These are phyloP conservation scores for Royoungia palumana DNA, from an alignment of 768 basidiomycete species.

Conservation along the genomic window DNA sequence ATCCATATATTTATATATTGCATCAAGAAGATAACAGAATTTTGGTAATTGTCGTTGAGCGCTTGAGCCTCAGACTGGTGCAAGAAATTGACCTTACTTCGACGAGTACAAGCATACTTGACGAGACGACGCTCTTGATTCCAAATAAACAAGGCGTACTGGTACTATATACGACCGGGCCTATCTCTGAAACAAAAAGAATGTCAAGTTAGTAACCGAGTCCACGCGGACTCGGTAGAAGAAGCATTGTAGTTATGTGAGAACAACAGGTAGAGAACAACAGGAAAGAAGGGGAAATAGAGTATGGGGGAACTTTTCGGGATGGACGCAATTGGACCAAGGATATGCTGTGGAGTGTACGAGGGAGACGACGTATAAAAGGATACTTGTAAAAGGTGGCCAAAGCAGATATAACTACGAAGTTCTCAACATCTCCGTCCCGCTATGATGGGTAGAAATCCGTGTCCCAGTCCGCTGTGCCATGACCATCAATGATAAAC, in stretches of 20 bases:
- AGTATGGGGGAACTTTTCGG: background rate
- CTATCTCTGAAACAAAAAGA: slow-evolving; percentile 6
- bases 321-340: no score
- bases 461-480: slow-evolving; percentile 49
- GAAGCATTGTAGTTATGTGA: slow-evolving; percentile 6
- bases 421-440: background rate
- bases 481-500: slow-evolving; percentile 1
- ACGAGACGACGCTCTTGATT: background rate
- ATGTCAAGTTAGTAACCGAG: background rate
- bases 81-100: no score
- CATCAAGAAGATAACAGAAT: background rate
- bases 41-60: no score
- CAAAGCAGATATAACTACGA: slow-evolving; percentile 14
- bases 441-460: slow-evolving; percentile 44
- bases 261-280: no score
- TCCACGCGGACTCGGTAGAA: background rate
- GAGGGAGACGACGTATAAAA: slow-evolving; percentile 4
- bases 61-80: no score
- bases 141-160: background rate
- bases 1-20: background rate
- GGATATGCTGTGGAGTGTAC: no score
- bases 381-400: slow-evolving; percentile 7
- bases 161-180: slow-evolving; percentile 5
- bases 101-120: no score
- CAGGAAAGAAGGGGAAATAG: background rate